Percentiles rank a stretch among this genome's conserved stretches.
phyloP scores from a whole-genome alignment of 2,329 filamentous ascomycete species.

The Dactylella cylindrospora region DNA sequence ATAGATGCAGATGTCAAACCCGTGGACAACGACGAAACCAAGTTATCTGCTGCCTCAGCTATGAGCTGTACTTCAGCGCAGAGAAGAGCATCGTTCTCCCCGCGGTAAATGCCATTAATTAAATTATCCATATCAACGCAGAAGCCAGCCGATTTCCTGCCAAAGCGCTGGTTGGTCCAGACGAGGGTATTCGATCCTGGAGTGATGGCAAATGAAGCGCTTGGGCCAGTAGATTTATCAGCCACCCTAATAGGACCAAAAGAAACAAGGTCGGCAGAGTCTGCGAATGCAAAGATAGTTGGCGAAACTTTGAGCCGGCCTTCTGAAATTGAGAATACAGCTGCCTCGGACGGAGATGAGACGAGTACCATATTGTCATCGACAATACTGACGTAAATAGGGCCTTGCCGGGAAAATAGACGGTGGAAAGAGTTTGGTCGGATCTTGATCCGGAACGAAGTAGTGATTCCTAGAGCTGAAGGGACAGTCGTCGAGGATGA shows the following conservation, averaged over 20 bases:
- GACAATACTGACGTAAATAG: conserved; percentile 15
- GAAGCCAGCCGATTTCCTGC: conserved; percentile 9
- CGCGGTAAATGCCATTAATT: conserved; percentile 27
- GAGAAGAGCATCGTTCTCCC: not conserved
- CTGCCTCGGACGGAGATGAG: not conserved
- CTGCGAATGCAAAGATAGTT: conserved; percentile 11
- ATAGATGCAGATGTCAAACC: no score
- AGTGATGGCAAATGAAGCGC: conserved; percentile 8
- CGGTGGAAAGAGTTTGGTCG: conserved; percentile 4
- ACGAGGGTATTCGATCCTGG: not conserved
- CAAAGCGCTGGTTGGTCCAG: conserved; percentile 18
- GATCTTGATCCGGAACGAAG: conserved; percentile 20
- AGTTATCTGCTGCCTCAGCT: conserved; percentile 22
- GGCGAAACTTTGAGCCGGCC: conserved; percentile 5
- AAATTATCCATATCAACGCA: conserved; percentile 25
- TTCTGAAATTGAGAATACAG: conserved; percentile 15
- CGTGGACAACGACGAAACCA: no score
- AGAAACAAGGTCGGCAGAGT: conserved; percentile 4
- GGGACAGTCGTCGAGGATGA: not conserved
- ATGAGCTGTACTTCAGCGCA: conserved; percentile 19
- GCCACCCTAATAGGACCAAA: conserved; percentile 20
- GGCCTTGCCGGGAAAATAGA: conserved; percentile 4
- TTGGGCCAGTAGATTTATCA: not conserved
- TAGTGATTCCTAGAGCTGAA: not conserved
- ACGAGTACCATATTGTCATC: conserved; percentile 15